phyloP scores from a whole-genome alignment of 208 protist genomes.

The Leishmania turanica region DNA sequence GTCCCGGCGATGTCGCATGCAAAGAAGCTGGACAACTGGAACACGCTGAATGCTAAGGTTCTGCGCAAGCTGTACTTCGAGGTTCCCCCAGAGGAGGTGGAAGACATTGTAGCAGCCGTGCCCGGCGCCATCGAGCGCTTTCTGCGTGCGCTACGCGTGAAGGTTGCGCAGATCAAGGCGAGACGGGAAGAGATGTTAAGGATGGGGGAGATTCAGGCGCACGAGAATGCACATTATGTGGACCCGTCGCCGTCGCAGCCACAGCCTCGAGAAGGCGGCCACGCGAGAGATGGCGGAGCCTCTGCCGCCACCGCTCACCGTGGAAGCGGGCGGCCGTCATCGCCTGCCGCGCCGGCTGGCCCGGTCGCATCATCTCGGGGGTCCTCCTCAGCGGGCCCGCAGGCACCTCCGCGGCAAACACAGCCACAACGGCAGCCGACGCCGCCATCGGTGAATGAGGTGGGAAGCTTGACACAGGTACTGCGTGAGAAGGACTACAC shows the following conservation, averaged over 20 bases:
- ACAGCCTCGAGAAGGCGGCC: neutral
- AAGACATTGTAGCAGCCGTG: constrained; percentile 88
- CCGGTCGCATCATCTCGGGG: neutral
- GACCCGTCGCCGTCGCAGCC: constrained; percentile 3
- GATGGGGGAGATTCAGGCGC: constrained; percentile 10
- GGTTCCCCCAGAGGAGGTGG: constrained; percentile 88
- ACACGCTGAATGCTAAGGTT: constrained; percentile 95
- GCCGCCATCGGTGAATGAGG: constrained; percentile 3
- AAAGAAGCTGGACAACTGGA: constrained; percentile 98
- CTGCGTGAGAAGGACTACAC: constrained; percentile 91
- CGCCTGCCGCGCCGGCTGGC: neutral
- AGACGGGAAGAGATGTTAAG: constrained; percentile 31
- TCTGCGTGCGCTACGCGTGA: constrained; percentile 91
- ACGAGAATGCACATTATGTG: constrained; percentile 15
- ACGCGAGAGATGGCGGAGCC: neutral
- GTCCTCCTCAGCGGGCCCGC: neutral
- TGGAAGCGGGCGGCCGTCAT: neutral
- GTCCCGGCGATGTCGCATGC: constrained; percentile 77
- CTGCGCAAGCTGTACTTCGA: constrained; percentile 95
- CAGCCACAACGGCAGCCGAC: constrained; percentile 14
- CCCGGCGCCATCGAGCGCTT: constrained; percentile 94
- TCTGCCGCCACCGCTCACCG: neutral
- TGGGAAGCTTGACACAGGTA: constrained; percentile 44
- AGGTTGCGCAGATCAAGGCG: constrained; percentile 87
- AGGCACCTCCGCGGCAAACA: constrained; percentile 6